Evolutionary conservation across 2,329 filamentous ascomycete species (phyloP), one percentile per base, ranked within the genome.

Genomic region (Aspergillus sp.): DNA sequence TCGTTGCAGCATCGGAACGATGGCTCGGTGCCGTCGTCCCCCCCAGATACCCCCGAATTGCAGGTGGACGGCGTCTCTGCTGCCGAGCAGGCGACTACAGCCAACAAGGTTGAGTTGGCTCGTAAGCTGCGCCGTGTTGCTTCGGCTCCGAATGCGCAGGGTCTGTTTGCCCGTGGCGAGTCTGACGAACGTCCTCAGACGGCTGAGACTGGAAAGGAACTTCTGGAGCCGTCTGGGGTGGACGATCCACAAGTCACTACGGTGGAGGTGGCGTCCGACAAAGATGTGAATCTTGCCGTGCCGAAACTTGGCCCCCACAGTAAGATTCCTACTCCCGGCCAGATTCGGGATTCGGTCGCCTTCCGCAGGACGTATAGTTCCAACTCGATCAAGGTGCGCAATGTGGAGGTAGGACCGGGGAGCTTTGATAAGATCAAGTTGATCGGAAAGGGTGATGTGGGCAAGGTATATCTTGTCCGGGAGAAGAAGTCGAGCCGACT

Each of bases 391-490:
- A 99, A 99, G 80, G 91, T 98, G 67, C 87, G 95, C 70, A 92
- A 97, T 75, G 95, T 99, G 51, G 95, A 99, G 79, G 95, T 99
- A 38, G 91, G 92, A 0, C 95, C 95, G 0, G 85, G 91, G 64
- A 98, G 94, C 75, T 99, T 99, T 71, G 95, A 99, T 83, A 99
- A 99, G 86, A 97, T 99, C 79, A 99, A 99, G 78, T 85, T 99
- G 79, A 97, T 99, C 73, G 95, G 95, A 59, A 99, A 99, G 81
- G 95, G 95, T 60, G 95, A 99, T 78, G 95, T 99, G 23, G 95
- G 95, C 63, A 99, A 99, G 81, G 95, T 99, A 1, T 99, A 99
- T 75, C 81, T 99, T 67, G 95, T 99, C 55, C 87, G 92, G 68
- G 95, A 99, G 79, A 99, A 99, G 87, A 98, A 98, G 85, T 97